phyloP scores from a whole-genome alignment of 306 rosid species.

The Carpinus viminea region DNA sequence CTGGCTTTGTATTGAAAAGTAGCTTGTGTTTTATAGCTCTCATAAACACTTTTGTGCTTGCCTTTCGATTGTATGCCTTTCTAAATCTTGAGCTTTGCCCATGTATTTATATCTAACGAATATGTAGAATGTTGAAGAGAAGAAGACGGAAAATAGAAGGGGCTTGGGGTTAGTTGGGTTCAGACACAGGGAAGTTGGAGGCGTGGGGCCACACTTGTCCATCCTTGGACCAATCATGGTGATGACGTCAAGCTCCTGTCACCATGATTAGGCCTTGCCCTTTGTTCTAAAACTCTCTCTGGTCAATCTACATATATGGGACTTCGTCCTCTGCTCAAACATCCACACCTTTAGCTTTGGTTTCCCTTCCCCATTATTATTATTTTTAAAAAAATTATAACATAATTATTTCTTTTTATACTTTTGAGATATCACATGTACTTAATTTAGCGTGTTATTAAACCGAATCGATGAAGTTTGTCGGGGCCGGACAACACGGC shows the following conservation, averaged over 20 bases:
- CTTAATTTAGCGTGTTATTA: too few relatives aligned
- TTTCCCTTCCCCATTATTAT: too few relatives aligned
- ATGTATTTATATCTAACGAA: slow-evolving; percentile 6
- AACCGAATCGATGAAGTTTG: too few relatives aligned
- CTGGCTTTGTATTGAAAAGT: not conserved
- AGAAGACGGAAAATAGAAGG: not conserved
- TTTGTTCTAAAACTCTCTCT: not conserved
- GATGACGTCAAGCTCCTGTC: slow-evolving; percentile 41
- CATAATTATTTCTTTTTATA: too few relatives aligned
- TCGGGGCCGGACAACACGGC: too few relatives aligned
- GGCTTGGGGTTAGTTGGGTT: slow-evolving; percentile 11
- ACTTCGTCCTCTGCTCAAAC: too few relatives aligned
- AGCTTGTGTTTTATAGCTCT: slow-evolving; percentile 16
- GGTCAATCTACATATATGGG: not conserved
- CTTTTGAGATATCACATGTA: too few relatives aligned
- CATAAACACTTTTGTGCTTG: not conserved
- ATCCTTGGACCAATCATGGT: slow-evolving; percentile 25
- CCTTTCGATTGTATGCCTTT: not conserved
- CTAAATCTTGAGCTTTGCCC: not conserved
- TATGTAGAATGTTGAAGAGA: not conserved
- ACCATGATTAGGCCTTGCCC: slow-evolving; percentile 22
- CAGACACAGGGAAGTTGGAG: slow-evolving; percentile 6
- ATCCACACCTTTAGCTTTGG: not conserved
- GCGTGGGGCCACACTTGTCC: slow-evolving; percentile 36
- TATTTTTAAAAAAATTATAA: too few relatives aligned